Conservation (phyloP, 805 yeast species). For the Jamesozyma gamospora region DNA sequence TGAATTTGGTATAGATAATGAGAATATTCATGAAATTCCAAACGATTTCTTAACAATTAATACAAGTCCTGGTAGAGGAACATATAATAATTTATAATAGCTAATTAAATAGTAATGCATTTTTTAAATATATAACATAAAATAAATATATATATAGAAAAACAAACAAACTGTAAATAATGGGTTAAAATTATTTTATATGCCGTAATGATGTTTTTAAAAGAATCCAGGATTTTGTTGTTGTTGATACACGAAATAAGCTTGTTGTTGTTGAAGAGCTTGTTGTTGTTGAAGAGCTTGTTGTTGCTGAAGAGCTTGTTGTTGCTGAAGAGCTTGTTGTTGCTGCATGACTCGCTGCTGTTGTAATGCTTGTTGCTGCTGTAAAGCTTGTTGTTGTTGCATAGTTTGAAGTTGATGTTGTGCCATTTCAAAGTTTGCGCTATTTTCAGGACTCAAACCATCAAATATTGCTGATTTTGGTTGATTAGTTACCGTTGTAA, state of each 20-base stretch:
- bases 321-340: constrained; percentile 1
- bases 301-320: constrained; percentile 1
- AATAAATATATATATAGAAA: too few species aligned
- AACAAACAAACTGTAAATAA: too few species aligned
- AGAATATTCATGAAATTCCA: neutral
- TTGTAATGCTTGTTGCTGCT: constrained; percentile 15
- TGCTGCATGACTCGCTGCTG: constrained; percentile 14
- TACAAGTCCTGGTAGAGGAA: neutral
- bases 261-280: neutral
- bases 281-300: constrained; percentile 1
- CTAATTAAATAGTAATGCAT: too few species aligned
- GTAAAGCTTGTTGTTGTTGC: constrained; percentile 10
- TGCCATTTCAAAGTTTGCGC: neutral
- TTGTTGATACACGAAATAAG: neutral
- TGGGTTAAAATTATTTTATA: too few species aligned
- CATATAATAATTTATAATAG: neutral
- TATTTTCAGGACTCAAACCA: constrained; percentile 7
- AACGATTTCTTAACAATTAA: neutral
- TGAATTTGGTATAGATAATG: constrained; percentile 17
- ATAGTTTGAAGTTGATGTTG: constrained; percentile 13
- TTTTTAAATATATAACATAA: too few species aligned
- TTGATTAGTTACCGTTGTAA: neutral
- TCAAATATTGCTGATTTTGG: constrained; percentile 20
- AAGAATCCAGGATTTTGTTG: constrained; percentile 1
- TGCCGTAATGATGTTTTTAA: neutral